Conservation (phyloP, 371 early-diverging fungal species). For the Mortierella sp. region DNA sequence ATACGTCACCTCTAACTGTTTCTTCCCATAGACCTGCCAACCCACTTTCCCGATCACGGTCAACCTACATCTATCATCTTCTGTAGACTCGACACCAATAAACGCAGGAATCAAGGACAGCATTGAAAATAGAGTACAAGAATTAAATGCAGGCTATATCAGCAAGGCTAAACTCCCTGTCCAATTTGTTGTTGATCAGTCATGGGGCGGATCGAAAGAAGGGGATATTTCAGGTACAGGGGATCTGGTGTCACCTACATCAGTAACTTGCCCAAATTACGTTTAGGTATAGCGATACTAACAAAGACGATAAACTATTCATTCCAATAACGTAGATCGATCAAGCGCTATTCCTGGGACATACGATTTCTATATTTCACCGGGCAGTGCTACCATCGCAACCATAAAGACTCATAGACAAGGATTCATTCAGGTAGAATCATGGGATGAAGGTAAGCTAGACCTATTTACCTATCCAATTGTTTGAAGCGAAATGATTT, state of each 20-base stretch:
- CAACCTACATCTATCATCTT: constrained; percentile 37
- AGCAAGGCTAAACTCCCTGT: not conserved
- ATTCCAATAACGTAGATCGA: constrained; percentile 11
- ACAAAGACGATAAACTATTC: not conserved
- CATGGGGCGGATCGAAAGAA: constrained; percentile 31
- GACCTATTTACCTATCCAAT: not conserved
- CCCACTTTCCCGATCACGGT: constrained; percentile 37
- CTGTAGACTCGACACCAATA: not conserved
- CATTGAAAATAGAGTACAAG: constrained; percentile 11
- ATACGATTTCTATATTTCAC: constrained; percentile 56
- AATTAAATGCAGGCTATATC: not conserved
- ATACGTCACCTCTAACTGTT: constrained; percentile 10
- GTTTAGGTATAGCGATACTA: not conserved
- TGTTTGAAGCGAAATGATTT: not conserved
- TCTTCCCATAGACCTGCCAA: constrained; percentile 30
- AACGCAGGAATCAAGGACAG: constrained; percentile 8
- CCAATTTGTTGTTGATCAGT: constrained; percentile 5
- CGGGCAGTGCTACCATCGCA: constrained; percentile 14
- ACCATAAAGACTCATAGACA: constrained; percentile 52
- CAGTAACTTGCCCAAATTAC: not conserved
- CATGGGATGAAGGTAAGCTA: constrained; percentile 52
- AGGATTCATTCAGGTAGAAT: constrained; percentile 37
- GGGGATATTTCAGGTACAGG: constrained; percentile 24
- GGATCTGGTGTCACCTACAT: not conserved
- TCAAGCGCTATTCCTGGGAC: constrained; percentile 45